Conservation (phyloP, 495 filamentous ascomycete species). For the Xylaria palmicola region DNA sequence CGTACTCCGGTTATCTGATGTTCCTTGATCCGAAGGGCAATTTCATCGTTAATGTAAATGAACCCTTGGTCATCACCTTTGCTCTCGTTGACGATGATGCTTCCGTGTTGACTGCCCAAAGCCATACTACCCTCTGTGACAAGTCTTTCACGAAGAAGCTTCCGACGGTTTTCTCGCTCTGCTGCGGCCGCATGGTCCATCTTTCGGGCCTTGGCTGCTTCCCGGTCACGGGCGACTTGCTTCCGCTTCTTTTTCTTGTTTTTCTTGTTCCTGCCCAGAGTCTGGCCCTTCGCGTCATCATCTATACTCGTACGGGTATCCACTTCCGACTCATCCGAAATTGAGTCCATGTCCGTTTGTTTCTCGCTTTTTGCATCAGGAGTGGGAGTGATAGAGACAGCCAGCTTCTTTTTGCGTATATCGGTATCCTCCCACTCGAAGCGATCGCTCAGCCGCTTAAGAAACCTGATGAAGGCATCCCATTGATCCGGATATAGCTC, state of each 20-base stretch:
- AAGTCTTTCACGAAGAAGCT: slow-evolving; percentile 45
- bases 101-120: slow-evolving; percentile 21
- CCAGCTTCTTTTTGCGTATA: background rate
- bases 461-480: slow-evolving; percentile 16
- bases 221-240: slow-evolving; percentile 46
- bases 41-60: slow-evolving; percentile 49
- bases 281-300: slow-evolving; percentile 2
- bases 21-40: slow-evolving; percentile 51
- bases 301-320: slow-evolving; percentile 18
- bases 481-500: background rate
- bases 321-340: slow-evolving; percentile 3
- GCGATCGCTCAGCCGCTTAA: slow-evolving; percentile 21
- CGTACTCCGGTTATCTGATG: slow-evolving; percentile 68
- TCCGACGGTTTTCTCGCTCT: slow-evolving; percentile 51
- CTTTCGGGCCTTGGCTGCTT: slow-evolving; percentile 47
- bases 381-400: background rate
- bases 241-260: slow-evolving; percentile 48
- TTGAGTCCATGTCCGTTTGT: background rate
- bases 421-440: slow-evolving; percentile 19
- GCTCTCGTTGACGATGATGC: slow-evolving; percentile 69
- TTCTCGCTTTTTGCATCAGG: background rate
- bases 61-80: slow-evolving; percentile 56
- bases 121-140: slow-evolving; percentile 34
- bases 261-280: background rate
- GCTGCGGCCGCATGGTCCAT: slow-evolving; percentile 42